phyloP scores from a whole-genome alignment of 2,329 filamentous ascomycete species.

The Knoxdaviesia capensis region DNA sequence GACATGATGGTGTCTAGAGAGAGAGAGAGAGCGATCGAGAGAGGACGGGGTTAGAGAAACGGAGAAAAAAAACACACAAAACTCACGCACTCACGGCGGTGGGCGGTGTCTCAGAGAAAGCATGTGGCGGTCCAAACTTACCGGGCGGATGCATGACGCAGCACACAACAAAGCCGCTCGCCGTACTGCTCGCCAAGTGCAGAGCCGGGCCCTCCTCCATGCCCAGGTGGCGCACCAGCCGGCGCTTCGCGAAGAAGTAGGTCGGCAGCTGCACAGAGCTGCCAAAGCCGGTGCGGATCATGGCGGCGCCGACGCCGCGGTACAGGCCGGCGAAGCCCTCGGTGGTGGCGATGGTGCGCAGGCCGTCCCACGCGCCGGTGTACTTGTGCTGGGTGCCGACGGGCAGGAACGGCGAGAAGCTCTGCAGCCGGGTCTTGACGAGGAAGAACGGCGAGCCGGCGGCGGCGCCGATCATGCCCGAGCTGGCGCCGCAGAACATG shows the following conservation, averaged over 20 bases:
- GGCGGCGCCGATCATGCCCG: slow-evolving; percentile 80
- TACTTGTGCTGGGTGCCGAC: slow-evolving; percentile 96
- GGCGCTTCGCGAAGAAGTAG: slow-evolving; percentile 91
- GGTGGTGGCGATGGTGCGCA: slow-evolving; percentile 53
- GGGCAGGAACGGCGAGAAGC: slow-evolving; percentile 76
- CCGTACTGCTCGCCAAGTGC: slow-evolving; percentile 73
- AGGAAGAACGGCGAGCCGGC: slow-evolving; percentile 93
- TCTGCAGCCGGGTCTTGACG: slow-evolving; percentile 90
- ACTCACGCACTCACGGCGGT: too few relatives aligned
- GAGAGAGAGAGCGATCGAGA: background rate
- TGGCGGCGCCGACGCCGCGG: slow-evolving; percentile 75
- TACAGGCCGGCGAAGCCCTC: slow-evolving; percentile 76
- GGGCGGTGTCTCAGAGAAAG: too few relatives aligned
- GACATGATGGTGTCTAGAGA: slow-evolving; percentile 80
- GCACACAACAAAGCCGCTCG: slow-evolving; percentile 89
- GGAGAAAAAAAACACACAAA: background rate
- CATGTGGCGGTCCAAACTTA: too few relatives aligned
- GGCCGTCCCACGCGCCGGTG: slow-evolving; percentile 64
- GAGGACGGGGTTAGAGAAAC: background rate
- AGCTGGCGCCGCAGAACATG: slow-evolving; percentile 77
- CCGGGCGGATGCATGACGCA: slow-evolving; percentile 94
- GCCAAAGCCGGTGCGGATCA: slow-evolving; percentile 90
- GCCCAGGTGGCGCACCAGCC: slow-evolving; percentile 60
- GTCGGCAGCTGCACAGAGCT: slow-evolving; percentile 92
- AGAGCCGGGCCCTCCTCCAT: slow-evolving; percentile 82